These are phyloP conservation scores for Salpingoeca rosetta DNA, from an alignment of 78 protist species.

Conservation along the genomic window DNA sequence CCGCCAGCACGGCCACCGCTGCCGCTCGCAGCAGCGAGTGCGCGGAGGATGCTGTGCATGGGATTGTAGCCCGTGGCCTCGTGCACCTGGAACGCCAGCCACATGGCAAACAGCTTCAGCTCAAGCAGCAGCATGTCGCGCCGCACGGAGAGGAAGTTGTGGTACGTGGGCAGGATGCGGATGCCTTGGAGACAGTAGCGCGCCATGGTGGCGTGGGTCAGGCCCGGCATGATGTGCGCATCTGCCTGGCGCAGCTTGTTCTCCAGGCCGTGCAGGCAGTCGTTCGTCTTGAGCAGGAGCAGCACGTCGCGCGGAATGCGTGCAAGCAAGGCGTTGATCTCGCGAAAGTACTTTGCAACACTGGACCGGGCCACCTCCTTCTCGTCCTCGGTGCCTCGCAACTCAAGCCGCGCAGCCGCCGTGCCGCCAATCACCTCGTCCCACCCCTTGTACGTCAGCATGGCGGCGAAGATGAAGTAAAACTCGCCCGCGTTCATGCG, in stretches of 20 bases:
- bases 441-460: not conserved
- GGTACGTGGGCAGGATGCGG: too few relatives aligned
- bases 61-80: too few relatives aligned
- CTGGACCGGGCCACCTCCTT: not conserved
- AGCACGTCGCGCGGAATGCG: constrained; percentile 27
- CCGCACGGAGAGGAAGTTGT: too few relatives aligned
- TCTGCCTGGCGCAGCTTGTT: not conserved
- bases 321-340: constrained; percentile 1
- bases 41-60: too few relatives aligned
- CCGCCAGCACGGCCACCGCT: too few relatives aligned
- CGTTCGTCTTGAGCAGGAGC: constrained; percentile 32
- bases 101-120: too few relatives aligned
- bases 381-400: not conserved
- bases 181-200: not conserved
- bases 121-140: too few relatives aligned
- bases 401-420: not conserved
- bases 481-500: constrained; percentile 2
- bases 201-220: not conserved
- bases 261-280: not conserved
- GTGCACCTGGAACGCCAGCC: too few relatives aligned
- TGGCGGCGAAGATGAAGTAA: not conserved
- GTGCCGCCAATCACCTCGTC: not conserved
- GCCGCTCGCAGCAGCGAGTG: too few relatives aligned
- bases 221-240: not conserved
- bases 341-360: not conserved